phyloP scores from a whole-genome alignment of 805 yeast species.

The Candida parachauliodes region DNA sequence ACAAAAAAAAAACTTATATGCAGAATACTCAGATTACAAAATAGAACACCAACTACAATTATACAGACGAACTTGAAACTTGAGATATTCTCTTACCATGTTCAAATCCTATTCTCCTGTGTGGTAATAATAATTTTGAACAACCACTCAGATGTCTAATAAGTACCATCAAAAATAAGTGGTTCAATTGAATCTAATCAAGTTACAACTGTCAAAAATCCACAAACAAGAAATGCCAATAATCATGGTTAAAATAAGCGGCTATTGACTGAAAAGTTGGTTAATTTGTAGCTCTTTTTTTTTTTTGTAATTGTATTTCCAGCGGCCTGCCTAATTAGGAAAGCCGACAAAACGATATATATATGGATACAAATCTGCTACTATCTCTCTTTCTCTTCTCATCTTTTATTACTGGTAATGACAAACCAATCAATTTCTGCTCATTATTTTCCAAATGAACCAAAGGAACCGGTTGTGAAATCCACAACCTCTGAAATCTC shows the following conservation, averaged over 20 bases:
- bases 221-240: no score
- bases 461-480: constrained; percentile 59
- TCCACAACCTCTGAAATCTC: constrained; percentile 44
- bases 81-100: no score
- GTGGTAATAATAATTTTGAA: no score
- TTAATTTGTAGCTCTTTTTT: no score
- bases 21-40: not conserved
- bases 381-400: not conserved
- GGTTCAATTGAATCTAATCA: no score
- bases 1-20: constrained; percentile 1
- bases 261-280: not conserved
- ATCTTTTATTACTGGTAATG: constrained; percentile 10
- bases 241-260: constrained; percentile 1
- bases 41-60: no score
- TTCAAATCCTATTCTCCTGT: no score
- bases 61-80: no score
- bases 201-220: no score
- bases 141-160: no score
- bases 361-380: not conserved
- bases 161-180: no score
- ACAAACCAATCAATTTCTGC: constrained; percentile 39
- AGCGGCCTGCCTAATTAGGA: constrained; percentile 7
- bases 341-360: not conserved
- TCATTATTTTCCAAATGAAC: constrained; percentile 76
- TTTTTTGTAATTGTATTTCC: no score